Evolutionary conservation across 225 moss, liverwort and hornwort genomes (phyloP), one percentile per base, ranked within the genome.

Genomic region (Asterella californica): DNA sequence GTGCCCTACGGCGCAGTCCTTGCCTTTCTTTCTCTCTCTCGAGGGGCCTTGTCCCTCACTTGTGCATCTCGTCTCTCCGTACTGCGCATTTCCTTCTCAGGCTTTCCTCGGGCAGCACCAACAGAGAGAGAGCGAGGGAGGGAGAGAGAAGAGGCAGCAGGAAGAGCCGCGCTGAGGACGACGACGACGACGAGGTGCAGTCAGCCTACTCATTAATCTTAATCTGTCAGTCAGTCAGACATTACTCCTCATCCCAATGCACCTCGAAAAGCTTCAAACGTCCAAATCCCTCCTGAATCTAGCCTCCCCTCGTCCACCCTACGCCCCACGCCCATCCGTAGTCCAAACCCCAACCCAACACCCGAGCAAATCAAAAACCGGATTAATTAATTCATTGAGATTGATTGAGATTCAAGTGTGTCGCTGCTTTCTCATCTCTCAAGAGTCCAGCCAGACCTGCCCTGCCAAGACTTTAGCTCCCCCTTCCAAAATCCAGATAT

Each of bases 241-340:
- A 74, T 74, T 3, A 52, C 74, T 74, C 53, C 74, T 52, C 74
- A 74, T 53, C 74, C 74, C 74, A 52, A 74, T 15, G 74, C 50
- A 74, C 50, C 52, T 48, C 50, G n/a, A 11, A 32, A 53, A 21
- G 14, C 52, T 30, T 32, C 52, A 74, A 72, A 74, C 74, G 74
- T 74, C 74, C 52, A 74, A 74, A 74, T 74, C 74, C 49, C 74
- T 53, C 74, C 74, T 52, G 52, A 52, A 53, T 74, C 74, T 74
- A 53, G 22, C 2, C 38, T 49, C 74, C 10, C 47, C n/a, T 30
- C 73, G 10, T 72, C 46, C 25, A 19, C 24, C 5, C 46, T 48
- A 5, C 63, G 4, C 48, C 27, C 49, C n/a, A n/a, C n/a, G n/a
- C n/a, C 12, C 49, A 11, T 72, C 50, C 72, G 72, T 50, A 10